Evolutionary conservation across 768 basidiomycete species (phyloP), one percentile per base, ranked within the genome.

Genomic region (Tylopilus plumbeoviolaceoides): DNA sequence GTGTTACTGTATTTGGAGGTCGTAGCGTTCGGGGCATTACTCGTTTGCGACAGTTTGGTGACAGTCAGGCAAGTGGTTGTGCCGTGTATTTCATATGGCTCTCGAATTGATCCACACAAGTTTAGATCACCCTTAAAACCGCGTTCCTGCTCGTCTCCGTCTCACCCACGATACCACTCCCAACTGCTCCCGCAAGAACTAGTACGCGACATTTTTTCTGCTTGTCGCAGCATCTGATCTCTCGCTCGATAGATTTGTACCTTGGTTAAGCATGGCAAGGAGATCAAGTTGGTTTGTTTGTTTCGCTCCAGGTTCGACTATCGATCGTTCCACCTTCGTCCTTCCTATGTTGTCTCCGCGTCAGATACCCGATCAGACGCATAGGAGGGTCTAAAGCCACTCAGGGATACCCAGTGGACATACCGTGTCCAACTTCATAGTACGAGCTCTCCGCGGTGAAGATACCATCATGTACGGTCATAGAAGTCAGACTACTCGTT

Each of bases 271-370:
- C 78, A 82, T 54, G 91, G 89, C 45, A 57, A 78, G 8, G 85
- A 85, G 64, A 91, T 94, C 62, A 80, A 75, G 50, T 75, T 82
- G 20, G 94, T 98, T 40, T 95, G 95, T 43, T 83, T 86, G 65
- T 71, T 87, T 57, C 81, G 86, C 51, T 95, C 97, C 60, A 92
- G 91, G 8, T 95, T 98, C 70, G 87, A 97, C 72, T 54, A 71
- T 94, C 61, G 87, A 92, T 82, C 86, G n/a, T 79, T 97, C 43
- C 95, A 95, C 73, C 81, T 97, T 39, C n/a, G n/a, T n/a, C n/a
- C n/a, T n/a, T n/a, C n/a, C n/a, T n/a, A n/a, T 62, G 78, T 84
- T 48, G 68, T 78, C 30, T 74, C 78, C 31, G 72, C 73, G 8
- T n/a, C 65, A 38, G 67, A 73, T 36, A 58, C 63, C 14, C 64